Evolutionary conservation across 345 rosid species (phyloP).

Genomic region (Zanthoxylum bungeanum): DNA sequence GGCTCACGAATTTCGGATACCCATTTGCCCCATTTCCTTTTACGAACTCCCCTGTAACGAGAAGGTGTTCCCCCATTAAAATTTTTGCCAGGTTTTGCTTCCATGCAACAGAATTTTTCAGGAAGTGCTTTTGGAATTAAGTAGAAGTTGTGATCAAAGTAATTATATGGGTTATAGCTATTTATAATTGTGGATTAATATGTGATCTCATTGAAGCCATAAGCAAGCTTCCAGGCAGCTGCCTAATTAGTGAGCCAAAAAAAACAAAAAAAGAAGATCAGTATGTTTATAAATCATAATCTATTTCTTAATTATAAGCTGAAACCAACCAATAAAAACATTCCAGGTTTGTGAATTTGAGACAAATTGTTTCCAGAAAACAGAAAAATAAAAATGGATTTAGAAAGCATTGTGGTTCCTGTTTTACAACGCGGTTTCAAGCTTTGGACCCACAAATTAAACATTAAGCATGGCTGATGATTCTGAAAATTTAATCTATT

Average conservation of each 20-base stretch:
- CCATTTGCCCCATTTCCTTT: slow-evolving; percentile 97
- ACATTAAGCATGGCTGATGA: neutral
- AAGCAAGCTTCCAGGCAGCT: slow-evolving; percentile 8
- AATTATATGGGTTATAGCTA: neutral
- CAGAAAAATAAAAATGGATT: neutral
- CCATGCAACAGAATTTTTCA: neutral
- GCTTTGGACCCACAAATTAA: neutral
- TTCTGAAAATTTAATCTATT: neutral
- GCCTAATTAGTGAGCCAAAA: neutral
- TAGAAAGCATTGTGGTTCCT: slow-evolving; percentile 5
- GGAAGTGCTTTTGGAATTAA: neutral
- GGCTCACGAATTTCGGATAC: slow-evolving; percentile 93
- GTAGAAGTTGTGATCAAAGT: neutral
- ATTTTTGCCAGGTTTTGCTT: neutral
- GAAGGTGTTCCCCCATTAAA: slow-evolving; percentile 24
- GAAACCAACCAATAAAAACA: slow-evolving; percentile 2
- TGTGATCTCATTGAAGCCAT: neutral
- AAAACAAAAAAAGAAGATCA: neutral
- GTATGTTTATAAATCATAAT: neutral
- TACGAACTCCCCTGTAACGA: slow-evolving; percentile 66
- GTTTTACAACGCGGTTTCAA: slow-evolving; percentile 23
- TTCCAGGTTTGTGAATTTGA: neutral
- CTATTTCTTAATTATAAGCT: neutral
- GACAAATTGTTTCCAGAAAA: neutral
- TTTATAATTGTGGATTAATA: neutral